Percentiles rank a stretch among this genome's conserved stretches.
Evolutionary conservation across 352 stramenopile species (phyloP).

Genomic region (Globisporangium mamillatum): DNA sequence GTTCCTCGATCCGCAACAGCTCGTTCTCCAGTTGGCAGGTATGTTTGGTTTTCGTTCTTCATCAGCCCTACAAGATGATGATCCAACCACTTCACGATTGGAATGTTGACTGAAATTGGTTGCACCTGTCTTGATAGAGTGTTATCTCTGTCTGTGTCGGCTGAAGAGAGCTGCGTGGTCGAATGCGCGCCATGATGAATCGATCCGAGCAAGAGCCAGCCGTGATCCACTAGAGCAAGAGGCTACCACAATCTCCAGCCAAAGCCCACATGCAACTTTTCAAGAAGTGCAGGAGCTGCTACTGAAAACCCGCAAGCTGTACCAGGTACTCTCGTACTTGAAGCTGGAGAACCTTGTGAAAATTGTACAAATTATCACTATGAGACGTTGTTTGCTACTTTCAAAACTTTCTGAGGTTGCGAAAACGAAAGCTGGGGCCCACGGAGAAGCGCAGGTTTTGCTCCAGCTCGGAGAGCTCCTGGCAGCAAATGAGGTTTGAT

Average conservation of each 20-base stretch:
- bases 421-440: slow-evolving; percentile 25
- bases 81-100: background rate
- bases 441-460: slow-evolving; percentile 46
- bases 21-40: slow-evolving; percentile 45
- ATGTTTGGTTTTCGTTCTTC: background rate
- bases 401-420: slow-evolving; percentile 29
- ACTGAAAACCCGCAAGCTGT: slow-evolving; percentile 28
- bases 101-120: background rate
- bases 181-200: slow-evolving; percentile 12
- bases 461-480: slow-evolving; percentile 45
- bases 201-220: background rate
- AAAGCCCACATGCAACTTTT: background rate
- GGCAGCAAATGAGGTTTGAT: slow-evolving; percentile 25
- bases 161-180: slow-evolving; percentile 33
- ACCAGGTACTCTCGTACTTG: slow-evolving; percentile 27
- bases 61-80: background rate
- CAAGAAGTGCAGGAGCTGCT: slow-evolving; percentile 9
- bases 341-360: background rate
- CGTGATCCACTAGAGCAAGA: background rate
- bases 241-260: background rate
- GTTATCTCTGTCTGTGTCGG: slow-evolving; percentile 25
- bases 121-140: slow-evolving; percentile 16
- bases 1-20: slow-evolving; percentile 31
- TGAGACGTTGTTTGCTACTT: background rate
- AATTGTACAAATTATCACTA: background rate